Evolutionary conservation across 352 stramenopile species (phyloP), one percentile per base, ranked within the genome.

Genomic region (Globisporangium nodosum): DNA sequence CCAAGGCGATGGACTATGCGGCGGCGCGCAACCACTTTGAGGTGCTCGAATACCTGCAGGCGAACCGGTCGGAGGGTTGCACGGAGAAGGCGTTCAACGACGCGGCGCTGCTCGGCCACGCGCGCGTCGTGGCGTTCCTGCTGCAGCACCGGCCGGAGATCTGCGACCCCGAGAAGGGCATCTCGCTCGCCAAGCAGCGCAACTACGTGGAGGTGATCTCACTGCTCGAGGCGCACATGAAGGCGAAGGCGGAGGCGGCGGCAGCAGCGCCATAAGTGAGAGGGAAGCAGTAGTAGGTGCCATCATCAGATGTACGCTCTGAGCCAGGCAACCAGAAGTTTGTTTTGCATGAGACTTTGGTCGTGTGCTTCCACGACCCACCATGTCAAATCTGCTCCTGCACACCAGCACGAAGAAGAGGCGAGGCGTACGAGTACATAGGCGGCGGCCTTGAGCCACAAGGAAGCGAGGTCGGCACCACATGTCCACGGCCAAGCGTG

Each of bases 1-100:
- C 72, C 1, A 63, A 71, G 49, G 76, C 78, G 0, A 87, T 89
- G 73, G 67, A 86, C 62, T 77, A 77, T 43, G 76, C 76, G 0
- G 76, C 73, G 9, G 52, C 72, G 30, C 72, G 68, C 49, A 65
- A 65, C 3, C 74, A 83, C 51, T 47, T 77, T 0, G 74, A 82
- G 8, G 60, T 82, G 9, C 65, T 87, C 31, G 49, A 56, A 18
- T 89, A 71, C 39, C 64, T 89, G 39, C 73, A 86, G 33, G 67
- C 73, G 20, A 78, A 86, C 53, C 74, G 76, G 16, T 56, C 50
- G 0, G 78, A 87, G 59, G 76, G 79, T 0, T 87, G 71, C 51
- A 86, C 74, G 4, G 33, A 42, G 8, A 72, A 74, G 58, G 79
- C 73, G 2, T 82, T 89, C 33, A 65, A 73, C 13, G 69, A 86